Percentiles rank a stretch among this genome's conserved stretches.
phyloP scores from a whole-genome alignment of 2,329 filamentous ascomycete genomes.

The Aspergillus tubingensis region DNA sequence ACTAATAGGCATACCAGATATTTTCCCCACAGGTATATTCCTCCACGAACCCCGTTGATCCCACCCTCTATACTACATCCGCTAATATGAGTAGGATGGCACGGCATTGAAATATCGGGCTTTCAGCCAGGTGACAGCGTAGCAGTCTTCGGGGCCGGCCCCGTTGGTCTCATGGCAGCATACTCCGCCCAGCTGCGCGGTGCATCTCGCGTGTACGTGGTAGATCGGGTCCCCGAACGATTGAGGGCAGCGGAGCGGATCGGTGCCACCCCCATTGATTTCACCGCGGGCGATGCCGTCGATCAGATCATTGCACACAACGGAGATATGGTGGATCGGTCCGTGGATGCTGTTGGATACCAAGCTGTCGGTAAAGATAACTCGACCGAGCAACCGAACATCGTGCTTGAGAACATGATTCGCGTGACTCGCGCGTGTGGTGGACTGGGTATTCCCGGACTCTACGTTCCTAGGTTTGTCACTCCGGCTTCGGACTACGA shows the following conservation, averaged over 20 bases:
- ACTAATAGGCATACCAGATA: slow-evolving; percentile 16
- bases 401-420: slow-evolving; percentile 58
- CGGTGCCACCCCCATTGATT: slow-evolving; percentile 62
- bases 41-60: no score
- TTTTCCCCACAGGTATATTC: no score
- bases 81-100: slow-evolving; percentile 25
- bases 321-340: slow-evolving; percentile 63
- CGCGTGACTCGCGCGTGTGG: slow-evolving; percentile 63
- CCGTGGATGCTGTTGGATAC: slow-evolving; percentile 67
- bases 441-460: slow-evolving; percentile 62
- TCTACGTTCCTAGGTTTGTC: slow-evolving; percentile 46
- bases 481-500: no score
- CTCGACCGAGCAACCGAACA: slow-evolving; percentile 58
- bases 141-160: slow-evolving; percentile 65
- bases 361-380: slow-evolving; percentile 61
- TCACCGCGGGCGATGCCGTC: slow-evolving; percentile 57
- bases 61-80: neutral
- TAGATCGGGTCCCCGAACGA: slow-evolving; percentile 64
- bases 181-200: slow-evolving; percentile 64
- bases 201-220: slow-evolving; percentile 62
- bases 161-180: slow-evolving; percentile 67
- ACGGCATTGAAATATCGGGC: slow-evolving; percentile 49
- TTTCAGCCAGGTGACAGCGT: slow-evolving; percentile 64
- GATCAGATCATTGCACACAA: slow-evolving; percentile 62
- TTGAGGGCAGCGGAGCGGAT: slow-evolving; percentile 63